Base-by-base conservation (phyloP, 768 basidiomycete species). In the Lactifluus volemus region DNA sequence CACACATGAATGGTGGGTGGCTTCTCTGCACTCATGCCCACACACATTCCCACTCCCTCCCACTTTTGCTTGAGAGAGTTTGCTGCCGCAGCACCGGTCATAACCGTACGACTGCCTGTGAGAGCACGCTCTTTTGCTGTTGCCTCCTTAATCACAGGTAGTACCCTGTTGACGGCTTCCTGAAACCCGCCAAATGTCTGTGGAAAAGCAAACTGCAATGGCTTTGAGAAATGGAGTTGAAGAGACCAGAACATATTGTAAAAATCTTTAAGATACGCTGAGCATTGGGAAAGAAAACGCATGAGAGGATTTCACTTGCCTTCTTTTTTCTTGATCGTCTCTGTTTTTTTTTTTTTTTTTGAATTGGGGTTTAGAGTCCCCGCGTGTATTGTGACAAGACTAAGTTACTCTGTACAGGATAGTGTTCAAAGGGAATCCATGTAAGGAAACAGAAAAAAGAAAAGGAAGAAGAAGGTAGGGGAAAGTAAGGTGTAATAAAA, bases 181-280 rank as follows among this genome's bases (percentile, higher is more conserved):
- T 84, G 84, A 72, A 96, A 92, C 34, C 82, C 74, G 0, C 76
- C 70, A 65, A 94, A 83, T 0, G 81, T 76, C 34, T 75, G 74
- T 11, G 81, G 76, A 15, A 74, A 73, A 12, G 81, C 78, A 68
- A 95, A 93, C 10, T 84, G 65, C 0, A 84, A 78, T 2, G 93
- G 93, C 63, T 85, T 82, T 34, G 90, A 92, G 73, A 96, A 95
- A 5, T 83, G 84, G 4, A 86, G 76, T 68, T 97, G 93, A 8
- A 96, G 76, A 0, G 87, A 87, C 93, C 93, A 96, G 75, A 96
- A 95, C 0, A 82, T 89, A 60, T 84, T 81, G 74, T 92, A 94
- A 69, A 94, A 88, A 29, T 88, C 90, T 25, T n/a, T 85, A 34
- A 58, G 48, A 47, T n/a, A 69, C 54, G 58, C 59, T 41, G 19